Percentiles rank a stretch among this genome's conserved stretches.
Conservation (phyloP, 2,329 filamentous ascomycete species). For the Lachnum nothofagi region DNA sequence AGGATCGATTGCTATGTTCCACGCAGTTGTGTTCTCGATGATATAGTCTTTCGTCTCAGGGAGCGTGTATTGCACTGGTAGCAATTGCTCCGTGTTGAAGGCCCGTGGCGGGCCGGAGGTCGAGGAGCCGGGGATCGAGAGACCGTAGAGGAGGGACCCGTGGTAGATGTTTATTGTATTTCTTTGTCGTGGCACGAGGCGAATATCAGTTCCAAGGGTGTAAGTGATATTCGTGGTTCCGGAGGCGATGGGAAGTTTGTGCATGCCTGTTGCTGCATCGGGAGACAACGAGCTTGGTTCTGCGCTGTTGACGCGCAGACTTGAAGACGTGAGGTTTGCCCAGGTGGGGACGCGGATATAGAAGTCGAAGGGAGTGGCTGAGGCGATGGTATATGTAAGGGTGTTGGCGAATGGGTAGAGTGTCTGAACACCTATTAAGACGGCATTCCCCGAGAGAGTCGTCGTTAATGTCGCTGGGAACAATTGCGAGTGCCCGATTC, state of each 20-base stretch:
- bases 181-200: conserved; percentile 25
- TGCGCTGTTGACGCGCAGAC: background rate
- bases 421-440: conserved; percentile 41
- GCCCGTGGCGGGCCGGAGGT: conserved; percentile 19
- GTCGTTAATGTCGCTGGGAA: conserved; percentile 39
- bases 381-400: conserved; percentile 26
- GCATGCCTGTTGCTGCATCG: conserved; percentile 1
- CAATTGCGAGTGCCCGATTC: conserved; percentile 44
- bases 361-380: conserved; percentile 25
- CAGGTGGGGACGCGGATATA: conserved; percentile 25
- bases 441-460: conserved; percentile 27
- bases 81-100: conserved; percentile 29
- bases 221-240: conserved; percentile 16
- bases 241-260: conserved; percentile 4
- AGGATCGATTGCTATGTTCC: conserved; percentile 33
- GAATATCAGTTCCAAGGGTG: conserved; percentile 16
- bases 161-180: conserved; percentile 41
- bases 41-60: conserved; percentile 33
- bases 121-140: conserved; percentile 34
- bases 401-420: conserved; percentile 38
- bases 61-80: conserved; percentile 11
- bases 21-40: conserved; percentile 32
- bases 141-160: conserved; percentile 41
- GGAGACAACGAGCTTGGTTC: background rate
- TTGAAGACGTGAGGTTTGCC: conserved; percentile 4